A percentile compares a stretch with the other conserved stretches of the same genome.
Conservation (phyloP, 2,329 filamentous ascomycete genomes). For the Aureobasidium mangrovei region DNA sequence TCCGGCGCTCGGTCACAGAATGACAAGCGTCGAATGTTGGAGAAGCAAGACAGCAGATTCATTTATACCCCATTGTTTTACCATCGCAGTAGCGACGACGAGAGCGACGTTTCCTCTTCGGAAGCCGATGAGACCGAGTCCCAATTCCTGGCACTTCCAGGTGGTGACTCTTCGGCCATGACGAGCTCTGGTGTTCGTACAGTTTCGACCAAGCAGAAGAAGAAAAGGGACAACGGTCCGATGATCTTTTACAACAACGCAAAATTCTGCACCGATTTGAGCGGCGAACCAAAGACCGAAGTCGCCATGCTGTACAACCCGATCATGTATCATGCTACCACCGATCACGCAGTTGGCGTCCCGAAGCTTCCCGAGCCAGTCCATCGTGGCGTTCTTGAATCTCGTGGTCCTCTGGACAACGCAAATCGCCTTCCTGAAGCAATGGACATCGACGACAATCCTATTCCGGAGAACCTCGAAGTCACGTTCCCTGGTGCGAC, state of each 20-base stretch:
- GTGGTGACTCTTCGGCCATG: slow-evolving; percentile 34
- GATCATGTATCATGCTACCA: slow-evolving; percentile 25
- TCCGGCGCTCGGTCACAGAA: background rate
- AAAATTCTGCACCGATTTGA: slow-evolving; percentile 72
- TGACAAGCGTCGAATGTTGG: background rate
- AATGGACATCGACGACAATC: slow-evolving; percentile 30
- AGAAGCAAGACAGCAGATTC: slow-evolving; percentile 26
- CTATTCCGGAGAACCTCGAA: slow-evolving; percentile 27
- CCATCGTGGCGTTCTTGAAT: slow-evolving; percentile 19
- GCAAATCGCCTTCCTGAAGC: slow-evolving; percentile 25
- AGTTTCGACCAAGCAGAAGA: slow-evolving; percentile 32
- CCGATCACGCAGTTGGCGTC: slow-evolving; percentile 27
- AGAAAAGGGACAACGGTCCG: slow-evolving; percentile 57
- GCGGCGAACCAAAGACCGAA: slow-evolving; percentile 46
- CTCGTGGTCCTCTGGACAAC: slow-evolving; percentile 24
- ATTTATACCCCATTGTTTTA: slow-evolving; percentile 42
- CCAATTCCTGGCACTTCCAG: slow-evolving; percentile 20
- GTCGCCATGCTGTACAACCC: slow-evolving; percentile 14
- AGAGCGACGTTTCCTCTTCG: slow-evolving; percentile 30
- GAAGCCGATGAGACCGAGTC: slow-evolving; percentile 27
- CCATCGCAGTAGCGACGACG: slow-evolving; percentile 35
- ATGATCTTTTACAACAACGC: slow-evolving; percentile 79
- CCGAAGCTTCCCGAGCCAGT: background rate
- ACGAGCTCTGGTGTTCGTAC: slow-evolving; percentile 40
- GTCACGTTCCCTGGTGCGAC: slow-evolving; percentile 30